These are phyloP conservation scores for Mallotus japonicus DNA, from an alignment of 441 rosid species.

Conservation along the genomic window DNA sequence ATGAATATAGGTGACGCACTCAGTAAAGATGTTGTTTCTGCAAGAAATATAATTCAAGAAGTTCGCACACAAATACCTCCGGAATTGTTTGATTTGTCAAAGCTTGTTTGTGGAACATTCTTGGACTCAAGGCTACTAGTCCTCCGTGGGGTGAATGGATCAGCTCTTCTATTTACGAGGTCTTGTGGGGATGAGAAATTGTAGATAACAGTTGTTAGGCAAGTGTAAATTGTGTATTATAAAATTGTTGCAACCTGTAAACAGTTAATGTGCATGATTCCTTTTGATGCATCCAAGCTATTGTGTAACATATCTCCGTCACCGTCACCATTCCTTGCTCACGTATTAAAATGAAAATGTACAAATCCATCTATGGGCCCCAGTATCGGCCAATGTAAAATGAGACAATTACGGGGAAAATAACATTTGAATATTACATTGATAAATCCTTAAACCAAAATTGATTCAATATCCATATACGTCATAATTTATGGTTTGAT, in stretches of 20 bases:
- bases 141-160: slow-evolving; percentile 77
- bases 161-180: slow-evolving; percentile 73
- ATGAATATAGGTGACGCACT: slow-evolving; percentile 47
- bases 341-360: no score
- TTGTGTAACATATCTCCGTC: no score
- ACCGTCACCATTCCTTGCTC: no score
- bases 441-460: no score
- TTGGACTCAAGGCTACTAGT: slow-evolving; percentile 73
- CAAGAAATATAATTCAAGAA: slow-evolving; percentile 56
- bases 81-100: slow-evolving; percentile 83
- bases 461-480: neutral
- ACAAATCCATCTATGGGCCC: no score
- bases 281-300: no score
- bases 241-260: no score
- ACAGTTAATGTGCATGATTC: no score
- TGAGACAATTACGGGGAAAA: no score
- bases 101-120: slow-evolving; percentile 76
- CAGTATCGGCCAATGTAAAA: no score
- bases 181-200: slow-evolving; percentile 14
- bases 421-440: no score
- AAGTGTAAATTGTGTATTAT: neutral
- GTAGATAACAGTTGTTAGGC: neutral
- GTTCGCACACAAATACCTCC: slow-evolving; percentile 72
- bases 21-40: slow-evolving; percentile 32
- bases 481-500: neutral